Conservation (phyloP, 2,329 filamentous ascomycete genomes). For the Amesomyces nigricolor region DNA sequence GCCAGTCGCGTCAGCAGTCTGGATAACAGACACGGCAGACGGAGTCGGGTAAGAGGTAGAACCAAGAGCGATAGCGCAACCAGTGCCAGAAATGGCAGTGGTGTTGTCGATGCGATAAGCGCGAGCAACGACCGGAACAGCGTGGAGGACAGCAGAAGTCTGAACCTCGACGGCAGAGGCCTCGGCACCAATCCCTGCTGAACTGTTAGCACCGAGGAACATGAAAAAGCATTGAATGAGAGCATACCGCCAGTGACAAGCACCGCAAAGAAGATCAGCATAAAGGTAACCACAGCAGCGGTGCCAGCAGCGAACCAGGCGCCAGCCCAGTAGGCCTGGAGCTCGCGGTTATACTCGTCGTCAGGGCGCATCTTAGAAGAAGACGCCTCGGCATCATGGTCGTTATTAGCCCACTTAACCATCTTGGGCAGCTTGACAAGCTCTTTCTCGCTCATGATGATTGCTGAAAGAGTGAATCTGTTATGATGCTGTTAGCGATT, state of each 20-base stretch:
- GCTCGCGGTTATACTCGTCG: no score
- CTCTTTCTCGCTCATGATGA: not conserved
- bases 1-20: not conserved
- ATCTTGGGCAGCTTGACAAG: not conserved
- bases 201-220: no score
- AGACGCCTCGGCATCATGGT: no score
- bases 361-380: no score
- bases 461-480: not conserved
- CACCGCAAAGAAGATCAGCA: not conserved
- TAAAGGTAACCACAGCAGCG: not conserved
- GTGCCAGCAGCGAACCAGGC: not conserved
- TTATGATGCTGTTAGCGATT: not conserved
- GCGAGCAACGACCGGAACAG: not conserved
- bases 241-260: no score
- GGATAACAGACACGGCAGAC: not conserved
- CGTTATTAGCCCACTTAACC: not conserved
- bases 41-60: constrained; percentile 1
- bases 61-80: not conserved
- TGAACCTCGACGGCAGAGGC: not conserved
- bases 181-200: not conserved
- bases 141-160: not conserved
- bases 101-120: not conserved
- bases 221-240: no score
- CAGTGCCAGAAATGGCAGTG: not conserved
- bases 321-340: no score